A percentile compares a stretch with the other conserved stretches of the same genome.
Conservation (phyloP, 1,284 basidiomycete genomes). For the Cystobasidium slooffiae region DNA sequence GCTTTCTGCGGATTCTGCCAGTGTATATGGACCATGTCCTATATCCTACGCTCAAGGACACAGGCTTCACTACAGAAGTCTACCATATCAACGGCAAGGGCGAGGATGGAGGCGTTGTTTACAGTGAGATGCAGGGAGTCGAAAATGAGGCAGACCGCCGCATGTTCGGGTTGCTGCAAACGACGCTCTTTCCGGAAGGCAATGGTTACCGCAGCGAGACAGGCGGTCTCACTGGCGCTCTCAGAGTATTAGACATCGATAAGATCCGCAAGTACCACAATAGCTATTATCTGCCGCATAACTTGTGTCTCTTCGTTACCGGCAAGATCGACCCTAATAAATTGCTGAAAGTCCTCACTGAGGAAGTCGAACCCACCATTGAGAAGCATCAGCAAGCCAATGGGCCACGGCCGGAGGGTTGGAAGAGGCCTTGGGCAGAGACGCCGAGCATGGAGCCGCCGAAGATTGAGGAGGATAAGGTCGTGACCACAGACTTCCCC, state of each 20-base stretch:
- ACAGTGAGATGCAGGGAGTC: constrained; percentile 90
- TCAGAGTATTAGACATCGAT: constrained; percentile 83
- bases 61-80: constrained; percentile 90
- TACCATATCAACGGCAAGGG: constrained; percentile 56
- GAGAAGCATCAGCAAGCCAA: constrained; percentile 72
- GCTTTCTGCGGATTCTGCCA: constrained; percentile 91
- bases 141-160: constrained; percentile 90
- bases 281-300: constrained; percentile 93
- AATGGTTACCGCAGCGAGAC: constrained; percentile 97
- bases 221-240: constrained; percentile 89
- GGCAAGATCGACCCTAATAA: constrained; percentile 60
- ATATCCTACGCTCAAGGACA: constrained; percentile 90
- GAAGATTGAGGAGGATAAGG: constrained; percentile 64
- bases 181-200: constrained; percentile 74
- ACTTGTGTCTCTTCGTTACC: constrained; percentile 74
- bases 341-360: constrained; percentile 73
- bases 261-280: constrained; percentile 90
- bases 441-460: constrained; percentile 72
- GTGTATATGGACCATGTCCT: constrained; percentile 97
- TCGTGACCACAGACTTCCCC: constrained; percentile 86
- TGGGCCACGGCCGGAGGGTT: constrained; percentile 70
- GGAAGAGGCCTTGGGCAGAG: constrained; percentile 94
- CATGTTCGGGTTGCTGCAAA: constrained; percentile 80
- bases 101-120: constrained; percentile 93
- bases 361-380: constrained; percentile 79